Evolutionary conservation across 2,329 filamentous ascomycete genomes (phyloP), one percentile per base, ranked within the genome.

Genomic region (Aspergillus ibericus): DNA sequence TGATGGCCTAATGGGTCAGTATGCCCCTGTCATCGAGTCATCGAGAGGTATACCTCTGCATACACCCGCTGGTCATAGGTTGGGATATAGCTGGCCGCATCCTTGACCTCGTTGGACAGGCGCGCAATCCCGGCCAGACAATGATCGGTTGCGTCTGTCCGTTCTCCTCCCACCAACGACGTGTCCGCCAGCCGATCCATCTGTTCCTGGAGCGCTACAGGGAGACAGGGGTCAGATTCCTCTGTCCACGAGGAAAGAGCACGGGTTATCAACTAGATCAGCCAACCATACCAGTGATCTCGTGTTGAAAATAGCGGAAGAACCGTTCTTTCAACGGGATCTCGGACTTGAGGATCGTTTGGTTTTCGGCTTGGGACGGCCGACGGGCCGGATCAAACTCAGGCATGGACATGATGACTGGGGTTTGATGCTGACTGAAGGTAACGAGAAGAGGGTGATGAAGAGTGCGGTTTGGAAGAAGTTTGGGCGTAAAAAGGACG

Each of bases 41-140:
- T 2, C 6, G 42, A 29, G 15, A 27, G 32, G 35, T 67, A 55
- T 76, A 92, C 91, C 78, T 93, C 87, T 44, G 88, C 85, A 71
- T 96, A 98, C 22, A 89, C 88, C 66, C 91, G 86, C 73, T 95
- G 91, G 69, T 98, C 95, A 72, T 97, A 96, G 7, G 92, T 87
- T 2, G 95, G 92, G 15, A 96, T 85, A 65, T 88, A 92, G 56
- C 88, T 87, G 1, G 89, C 86, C 0, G 91, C 90, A 76, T 97
- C 92, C 65, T 91, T 88, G 38, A 97, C 90, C 67, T 95, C 88
- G 63, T 89, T 89, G 1, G 92, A 92, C 15, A 98, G 82, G 58
- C 86, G 85, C 29, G 90, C 88, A 68, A 98, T 95, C 61, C 86
- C 85, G 15, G 89, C 87, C 13, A 96, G 82, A 65, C 92, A 89